phyloP scores from a whole-genome alignment of 192 early-diverging fungal genomes.

The Chytriomyces sp. region DNA sequence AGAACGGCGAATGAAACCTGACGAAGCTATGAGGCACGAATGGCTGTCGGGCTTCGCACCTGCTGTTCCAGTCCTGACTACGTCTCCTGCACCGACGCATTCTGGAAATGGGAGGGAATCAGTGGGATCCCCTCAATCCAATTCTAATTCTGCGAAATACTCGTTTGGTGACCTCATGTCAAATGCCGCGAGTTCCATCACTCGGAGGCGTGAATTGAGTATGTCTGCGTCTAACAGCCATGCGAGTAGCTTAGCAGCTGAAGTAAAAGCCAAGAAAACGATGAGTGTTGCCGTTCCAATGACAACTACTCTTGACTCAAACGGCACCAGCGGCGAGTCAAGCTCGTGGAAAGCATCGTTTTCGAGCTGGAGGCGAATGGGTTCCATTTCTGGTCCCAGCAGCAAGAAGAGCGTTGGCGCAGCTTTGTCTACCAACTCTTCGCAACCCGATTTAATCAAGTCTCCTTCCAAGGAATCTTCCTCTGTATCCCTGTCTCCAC shows the following conservation, averaged over 20 bases:
- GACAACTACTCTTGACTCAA: neutral
- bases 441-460: neutral
- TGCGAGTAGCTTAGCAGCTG: neutral
- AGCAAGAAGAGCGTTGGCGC: neutral
- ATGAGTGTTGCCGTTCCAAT: constrained; percentile 1
- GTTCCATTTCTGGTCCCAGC: constrained; percentile 23
- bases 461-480: no score
- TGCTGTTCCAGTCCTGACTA: neutral
- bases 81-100: neutral
- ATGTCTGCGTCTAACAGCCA: neutral
- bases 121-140: neutral
- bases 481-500: no score
- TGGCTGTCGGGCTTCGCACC: constrained; percentile 33
- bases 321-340: constrained; percentile 1
- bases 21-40: constrained; percentile 79
- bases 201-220: neutral
- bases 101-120: neutral
- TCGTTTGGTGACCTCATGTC: constrained; percentile 24
- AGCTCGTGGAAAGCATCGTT: constrained; percentile 24
- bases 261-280: constrained; percentile 7
- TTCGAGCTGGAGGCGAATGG: constrained; percentile 25
- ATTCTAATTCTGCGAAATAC: constrained; percentile 8
- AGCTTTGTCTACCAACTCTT: no score
- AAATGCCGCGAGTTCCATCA: constrained; percentile 19
- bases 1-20: constrained; percentile 83